phyloP scores from a whole-genome alignment of 768 basidiomycete genomes.

The Dioszegia crocea region DNA sequence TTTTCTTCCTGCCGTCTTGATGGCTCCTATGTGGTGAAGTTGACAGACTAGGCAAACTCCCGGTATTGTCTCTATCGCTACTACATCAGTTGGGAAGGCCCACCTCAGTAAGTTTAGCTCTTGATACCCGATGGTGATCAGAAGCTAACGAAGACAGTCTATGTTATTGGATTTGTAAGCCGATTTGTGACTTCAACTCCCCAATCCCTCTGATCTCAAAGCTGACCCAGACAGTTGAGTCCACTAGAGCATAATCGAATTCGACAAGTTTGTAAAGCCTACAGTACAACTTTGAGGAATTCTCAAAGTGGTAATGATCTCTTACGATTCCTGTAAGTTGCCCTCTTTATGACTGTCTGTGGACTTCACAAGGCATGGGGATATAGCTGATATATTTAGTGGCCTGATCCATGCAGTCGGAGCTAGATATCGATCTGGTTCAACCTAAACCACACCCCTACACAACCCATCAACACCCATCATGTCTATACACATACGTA shows the following conservation, averaged over 20 bases:
- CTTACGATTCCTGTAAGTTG: conserved; percentile 39
- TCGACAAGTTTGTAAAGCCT: conserved; percentile 32
- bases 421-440: conserved; percentile 5
- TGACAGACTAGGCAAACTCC: conserved; percentile 28
- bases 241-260: conserved; percentile 33
- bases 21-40: neutral
- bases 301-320: conserved; percentile 47
- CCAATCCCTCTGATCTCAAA: no score
- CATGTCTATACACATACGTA: neutral
- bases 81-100: conserved; percentile 37
- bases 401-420: conserved; percentile 22
- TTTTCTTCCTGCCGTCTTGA: neutral
- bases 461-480: neutral
- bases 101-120: conserved; percentile 29
- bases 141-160: conserved; percentile 11
- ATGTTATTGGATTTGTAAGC: conserved; percentile 30
- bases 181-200: no score
- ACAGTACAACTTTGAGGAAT: conserved; percentile 40
- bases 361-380: neutral
- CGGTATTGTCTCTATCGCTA: conserved; percentile 44
- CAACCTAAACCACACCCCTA: neutral
- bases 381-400: conserved; percentile 1
- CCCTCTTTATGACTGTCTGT: no score
- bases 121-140: neutral
- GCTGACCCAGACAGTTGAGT: conserved; percentile 21